Conservation (phyloP, 345 rosid genomes). For the Capsella bursapastoris region DNA sequence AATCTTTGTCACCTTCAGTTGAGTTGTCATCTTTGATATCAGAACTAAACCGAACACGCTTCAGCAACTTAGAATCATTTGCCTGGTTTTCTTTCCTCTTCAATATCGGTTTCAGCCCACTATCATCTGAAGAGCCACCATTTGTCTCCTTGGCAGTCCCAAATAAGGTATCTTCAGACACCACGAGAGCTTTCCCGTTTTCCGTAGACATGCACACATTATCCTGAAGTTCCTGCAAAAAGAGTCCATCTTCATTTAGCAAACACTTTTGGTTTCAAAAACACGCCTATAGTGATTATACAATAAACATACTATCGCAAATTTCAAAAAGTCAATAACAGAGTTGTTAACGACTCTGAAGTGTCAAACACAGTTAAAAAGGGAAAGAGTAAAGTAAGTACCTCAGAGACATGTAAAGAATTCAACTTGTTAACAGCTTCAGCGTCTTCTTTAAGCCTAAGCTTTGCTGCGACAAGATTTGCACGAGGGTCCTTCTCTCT, state of each 20-base stretch:
- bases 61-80: conserved; percentile 63
- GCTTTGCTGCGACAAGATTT: conserved; percentile 62
- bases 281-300: conserved; percentile 3
- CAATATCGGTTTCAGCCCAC: conserved; percentile 65
- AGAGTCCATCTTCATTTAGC: conserved; percentile 1
- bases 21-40: conserved; percentile 42
- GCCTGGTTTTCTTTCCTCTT: conserved; percentile 65
- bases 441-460: conserved; percentile 77
- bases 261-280: background rate
- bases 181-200: conserved; percentile 29
- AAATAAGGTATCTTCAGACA: conserved; percentile 23
- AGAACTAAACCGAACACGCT: conserved; percentile 86
- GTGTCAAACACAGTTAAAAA: background rate
- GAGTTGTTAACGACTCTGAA: background rate
- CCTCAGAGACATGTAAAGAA: conserved; percentile 59
- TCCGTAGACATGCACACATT: background rate
- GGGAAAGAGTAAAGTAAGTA: conserved; percentile 20
- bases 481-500: conserved; percentile 75
- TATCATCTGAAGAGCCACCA: conserved; percentile 47
- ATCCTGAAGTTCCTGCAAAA: conserved; percentile 32
- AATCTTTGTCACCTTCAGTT: conserved; percentile 44
- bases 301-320: background rate
- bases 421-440: conserved; percentile 65
- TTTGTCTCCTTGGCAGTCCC: conserved; percentile 16
- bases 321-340: no score